Evolutionary conservation across 345 rosid species (phyloP).

Genomic region (Mallotus nudiflorus): DNA sequence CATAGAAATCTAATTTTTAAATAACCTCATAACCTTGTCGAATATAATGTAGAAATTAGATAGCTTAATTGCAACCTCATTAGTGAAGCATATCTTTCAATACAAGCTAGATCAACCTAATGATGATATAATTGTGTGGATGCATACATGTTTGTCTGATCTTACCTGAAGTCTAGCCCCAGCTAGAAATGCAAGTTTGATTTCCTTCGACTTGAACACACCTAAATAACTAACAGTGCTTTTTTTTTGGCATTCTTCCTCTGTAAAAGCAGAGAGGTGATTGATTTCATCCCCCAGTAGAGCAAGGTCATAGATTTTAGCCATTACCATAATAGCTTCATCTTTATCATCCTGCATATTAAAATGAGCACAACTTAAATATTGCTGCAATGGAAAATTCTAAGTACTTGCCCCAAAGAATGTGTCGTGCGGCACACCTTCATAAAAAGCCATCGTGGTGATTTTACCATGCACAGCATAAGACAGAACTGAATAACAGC

Average conservation of each 20-base stretch:
- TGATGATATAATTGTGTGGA: not conserved
- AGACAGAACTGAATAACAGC: no score
- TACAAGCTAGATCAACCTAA: not conserved
- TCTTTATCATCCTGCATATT: no score
- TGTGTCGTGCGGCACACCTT: constrained; percentile 63
- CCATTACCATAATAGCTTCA: no score
- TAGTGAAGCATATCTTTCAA: not conserved
- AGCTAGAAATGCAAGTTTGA: constrained; percentile 82
- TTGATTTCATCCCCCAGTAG: no score
- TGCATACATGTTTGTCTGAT: no score
- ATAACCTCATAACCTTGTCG: not conserved
- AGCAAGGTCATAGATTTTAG: no score
- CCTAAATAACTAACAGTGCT: constrained; percentile 50
- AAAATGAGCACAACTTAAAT: no score
- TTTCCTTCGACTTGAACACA: constrained; percentile 73
- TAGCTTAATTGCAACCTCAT: not conserved
- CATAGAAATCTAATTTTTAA: no score
- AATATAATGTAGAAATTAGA: not conserved
- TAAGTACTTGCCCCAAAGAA: no score
- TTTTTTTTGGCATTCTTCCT: constrained; percentile 62
- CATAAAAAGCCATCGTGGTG: no score
- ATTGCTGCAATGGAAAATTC: no score
- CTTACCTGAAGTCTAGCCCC: constrained; percentile 99
- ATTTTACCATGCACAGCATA: no score
- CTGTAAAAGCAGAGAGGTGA: constrained; percentile 63